Evolutionary conservation across 2,329 filamentous ascomycete species (phyloP).

Genomic region (Talaromyces islandicus): DNA sequence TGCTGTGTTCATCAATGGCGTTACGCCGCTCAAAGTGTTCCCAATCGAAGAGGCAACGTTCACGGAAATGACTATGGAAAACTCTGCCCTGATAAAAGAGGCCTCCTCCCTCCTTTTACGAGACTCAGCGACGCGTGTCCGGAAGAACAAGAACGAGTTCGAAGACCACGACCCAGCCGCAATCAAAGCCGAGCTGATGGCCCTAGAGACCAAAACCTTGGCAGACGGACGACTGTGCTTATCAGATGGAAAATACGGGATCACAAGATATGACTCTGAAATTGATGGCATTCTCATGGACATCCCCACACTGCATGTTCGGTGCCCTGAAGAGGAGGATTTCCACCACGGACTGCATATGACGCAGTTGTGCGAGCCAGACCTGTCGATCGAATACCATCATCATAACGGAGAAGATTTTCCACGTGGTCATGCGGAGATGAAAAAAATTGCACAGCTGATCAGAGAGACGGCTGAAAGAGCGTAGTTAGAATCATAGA

Average conservation of each 20-base stretch:
- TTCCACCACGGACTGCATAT: constrained; percentile 11
- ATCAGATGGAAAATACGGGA: constrained; percentile 8
- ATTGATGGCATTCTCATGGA: constrained; percentile 12
- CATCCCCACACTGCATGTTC: constrained; percentile 15
- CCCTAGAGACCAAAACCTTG: constrained; percentile 10
- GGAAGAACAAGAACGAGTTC: constrained; percentile 11
- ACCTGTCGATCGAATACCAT: constrained; percentile 10
- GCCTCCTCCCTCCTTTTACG: constrained; percentile 12
- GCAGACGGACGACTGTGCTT: constrained; percentile 12
- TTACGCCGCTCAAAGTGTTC: constrained; percentile 15
- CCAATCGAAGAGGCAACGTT: constrained; percentile 9
- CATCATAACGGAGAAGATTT: constrained; percentile 16
- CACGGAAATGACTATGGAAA: constrained; percentile 9
- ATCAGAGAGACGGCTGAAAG: constrained; percentile 14
- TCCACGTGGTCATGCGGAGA: constrained; percentile 12
- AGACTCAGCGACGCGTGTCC: constrained; percentile 13
- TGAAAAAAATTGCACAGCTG: constrained; percentile 14
- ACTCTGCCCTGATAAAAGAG: constrained; percentile 9
- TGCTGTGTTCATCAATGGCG: constrained; percentile 15
- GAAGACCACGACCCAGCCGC: constrained; percentile 13
- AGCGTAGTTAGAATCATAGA: not conserved
- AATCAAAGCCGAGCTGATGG: constrained; percentile 9
- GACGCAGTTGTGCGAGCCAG: constrained; percentile 13
- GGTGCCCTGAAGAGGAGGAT: constrained; percentile 10
- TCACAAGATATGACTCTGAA: constrained; percentile 8